Conservation (phyloP, 768 basidiomycete species). For the Hericium coralloides region DNA sequence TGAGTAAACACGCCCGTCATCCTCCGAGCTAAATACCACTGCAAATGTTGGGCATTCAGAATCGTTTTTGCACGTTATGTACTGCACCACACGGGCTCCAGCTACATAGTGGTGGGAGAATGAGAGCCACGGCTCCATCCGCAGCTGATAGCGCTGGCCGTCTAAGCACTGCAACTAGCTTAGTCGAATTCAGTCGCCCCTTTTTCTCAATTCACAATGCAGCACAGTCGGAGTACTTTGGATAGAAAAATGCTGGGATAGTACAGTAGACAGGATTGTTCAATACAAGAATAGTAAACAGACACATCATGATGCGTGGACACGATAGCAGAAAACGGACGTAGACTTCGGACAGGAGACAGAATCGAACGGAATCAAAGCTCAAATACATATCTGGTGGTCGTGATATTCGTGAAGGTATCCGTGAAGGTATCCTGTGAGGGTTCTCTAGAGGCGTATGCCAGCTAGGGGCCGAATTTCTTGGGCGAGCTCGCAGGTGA, state of each 20-base stretch:
- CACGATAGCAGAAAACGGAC: background rate
- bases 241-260: background rate
- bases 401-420: background rate
- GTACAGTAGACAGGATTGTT: background rate
- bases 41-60: too few relatives aligned
- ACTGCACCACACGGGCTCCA: too few relatives aligned
- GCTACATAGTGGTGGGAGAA: too few relatives aligned
- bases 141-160: too few relatives aligned
- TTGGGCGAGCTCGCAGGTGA: background rate
- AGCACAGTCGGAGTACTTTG: too few relatives aligned
- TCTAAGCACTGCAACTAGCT: too few relatives aligned
- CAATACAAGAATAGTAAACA: background rate
- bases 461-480: background rate
- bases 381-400: background rate
- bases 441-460: background rate
- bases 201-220: too few relatives aligned
- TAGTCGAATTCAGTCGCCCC: too few relatives aligned
- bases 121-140: too few relatives aligned
- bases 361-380: background rate
- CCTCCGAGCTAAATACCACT: too few relatives aligned
- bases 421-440: background rate
- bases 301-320: background rate
- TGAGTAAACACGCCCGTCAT: too few relatives aligned
- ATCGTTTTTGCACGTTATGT: too few relatives aligned
- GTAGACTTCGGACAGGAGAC: background rate